Percentiles rank a stretch among this genome's conserved stretches.
Evolutionary conservation across 2,329 filamentous ascomycete genomes (phyloP).

Genomic region (Talaromyces sp.): DNA sequence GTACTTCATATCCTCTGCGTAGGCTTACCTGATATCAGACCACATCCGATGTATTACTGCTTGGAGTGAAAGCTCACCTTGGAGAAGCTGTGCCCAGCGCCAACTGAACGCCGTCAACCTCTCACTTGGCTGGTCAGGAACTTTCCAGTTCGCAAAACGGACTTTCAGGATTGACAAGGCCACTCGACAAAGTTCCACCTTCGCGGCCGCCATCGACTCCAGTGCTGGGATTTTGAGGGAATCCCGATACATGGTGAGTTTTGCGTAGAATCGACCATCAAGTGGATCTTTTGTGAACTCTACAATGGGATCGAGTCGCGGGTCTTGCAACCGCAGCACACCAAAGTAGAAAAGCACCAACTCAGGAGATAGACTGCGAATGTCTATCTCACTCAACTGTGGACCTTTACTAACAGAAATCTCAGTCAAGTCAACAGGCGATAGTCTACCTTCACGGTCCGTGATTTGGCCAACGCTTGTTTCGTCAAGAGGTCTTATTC

Average conservation of each 20-base stretch:
- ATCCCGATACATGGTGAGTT: slow-evolving; percentile 30
- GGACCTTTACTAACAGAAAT: background rate
- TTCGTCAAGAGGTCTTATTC: background rate
- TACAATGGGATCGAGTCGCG: slow-evolving; percentile 25
- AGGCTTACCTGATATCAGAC: background rate
- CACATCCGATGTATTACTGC: background rate
- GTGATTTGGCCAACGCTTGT: too few relatives aligned
- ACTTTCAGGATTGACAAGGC: slow-evolving; percentile 26
- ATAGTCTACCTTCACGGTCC: background rate
- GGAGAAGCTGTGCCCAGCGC: slow-evolving; percentile 30
- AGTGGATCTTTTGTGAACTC: slow-evolving; percentile 21
- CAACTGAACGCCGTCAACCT: slow-evolving; percentile 20
- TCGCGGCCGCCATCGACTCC: slow-evolving; percentile 22
- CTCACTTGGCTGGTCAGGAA: slow-evolving; percentile 28
- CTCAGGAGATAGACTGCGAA: slow-evolving; percentile 18
- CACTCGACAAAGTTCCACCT: slow-evolving; percentile 26
- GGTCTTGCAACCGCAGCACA: slow-evolving; percentile 26
- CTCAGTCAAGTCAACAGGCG: background rate
- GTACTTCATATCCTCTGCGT: background rate
- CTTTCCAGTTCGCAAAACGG: slow-evolving; percentile 25
- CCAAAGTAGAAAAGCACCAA: slow-evolving; percentile 33
- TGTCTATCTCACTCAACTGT: slow-evolving; percentile 15
- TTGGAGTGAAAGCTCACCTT: slow-evolving; percentile 23
- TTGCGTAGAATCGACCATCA: slow-evolving; percentile 25
- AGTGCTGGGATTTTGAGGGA: slow-evolving; percentile 18